Evolutionary conservation across 768 basidiomycete genomes (phyloP), one percentile per base, ranked within the genome.

Genomic region (Leucocoprinus birnbaumii): DNA sequence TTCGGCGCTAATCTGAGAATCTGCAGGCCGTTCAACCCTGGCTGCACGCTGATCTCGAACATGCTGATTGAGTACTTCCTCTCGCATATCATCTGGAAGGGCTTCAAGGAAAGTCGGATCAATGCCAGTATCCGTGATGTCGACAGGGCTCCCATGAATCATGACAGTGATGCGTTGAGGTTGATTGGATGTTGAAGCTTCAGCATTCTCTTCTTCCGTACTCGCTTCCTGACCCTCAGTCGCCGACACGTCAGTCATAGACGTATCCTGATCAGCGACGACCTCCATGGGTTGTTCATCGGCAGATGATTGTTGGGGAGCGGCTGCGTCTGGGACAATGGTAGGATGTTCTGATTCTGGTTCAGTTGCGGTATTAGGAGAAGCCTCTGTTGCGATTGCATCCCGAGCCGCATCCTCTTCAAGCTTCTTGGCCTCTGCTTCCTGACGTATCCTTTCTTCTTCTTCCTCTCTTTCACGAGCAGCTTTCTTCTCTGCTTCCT

Each of bases 101-200:
- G 97, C 97, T 71, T 98, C 94, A 55, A 99, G 75, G 80, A 99
- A 99, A 4, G 93, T 94, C 2, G 95, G 93, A 67, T 99, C 97
- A 65, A 99, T 98, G 3, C 97, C 97, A 35, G 94, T 96, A 63
- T 98, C 94, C 2, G 97, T 99, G 66, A 99, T 99, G 66, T 99
- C 97, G 24, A 98, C 92, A 6, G 86, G 78, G 59, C 84, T 91
- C 49, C 97, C 97, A 68, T 94, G 91, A 51, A 99, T 92, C 72
- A 84, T 80, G 63, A 99, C 89, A 1, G 91, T 93, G 24, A 96
- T 79, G 34, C 97, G 85, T 59, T 85, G 78, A 35, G 60, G 16
- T 37, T 62, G 45, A 47, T 60, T 45, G 16, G 53, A 56, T 9
- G 61, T 19, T 22, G 58, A 40, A 31, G 60, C 51, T 27, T 64